Evolutionary conservation across 1,284 basidiomycete species (phyloP).

Genomic region (Trichosporon coremiiforme): DNA sequence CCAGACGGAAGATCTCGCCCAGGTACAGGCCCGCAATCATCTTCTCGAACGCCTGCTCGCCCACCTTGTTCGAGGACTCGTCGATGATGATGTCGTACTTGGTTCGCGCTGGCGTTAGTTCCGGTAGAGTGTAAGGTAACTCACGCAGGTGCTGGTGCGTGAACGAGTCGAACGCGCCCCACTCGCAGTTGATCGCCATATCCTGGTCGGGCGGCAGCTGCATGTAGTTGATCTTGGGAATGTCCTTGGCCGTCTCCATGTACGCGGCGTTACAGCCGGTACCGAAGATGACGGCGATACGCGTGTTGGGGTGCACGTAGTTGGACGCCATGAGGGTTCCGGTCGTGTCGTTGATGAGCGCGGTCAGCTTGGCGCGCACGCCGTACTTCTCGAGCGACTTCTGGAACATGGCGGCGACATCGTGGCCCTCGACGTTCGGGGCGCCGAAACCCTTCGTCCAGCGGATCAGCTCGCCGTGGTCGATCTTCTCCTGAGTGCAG

Average conservation of each 20-base stretch:
- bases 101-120: conserved; percentile 64
- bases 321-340: conserved; percentile 95
- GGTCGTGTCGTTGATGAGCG: conserved; percentile 95
- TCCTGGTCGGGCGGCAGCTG: conserved; percentile 68
- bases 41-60: conserved; percentile 87
- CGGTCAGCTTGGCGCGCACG: conserved; percentile 73
- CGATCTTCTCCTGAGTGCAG: conserved; percentile 87
- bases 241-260: conserved; percentile 83
- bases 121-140: conserved; percentile 21
- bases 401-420: conserved; percentile 91
- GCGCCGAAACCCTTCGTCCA: conserved; percentile 99
- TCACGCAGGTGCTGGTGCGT: conserved; percentile 83
- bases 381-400: conserved; percentile 70
- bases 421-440: conserved; percentile 84
- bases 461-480: conserved; percentile 91
- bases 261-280: conserved; percentile 98
- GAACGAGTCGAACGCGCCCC: conserved; percentile 98
- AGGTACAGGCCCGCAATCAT: conserved; percentile 97
- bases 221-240: conserved; percentile 72
- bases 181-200: conserved; percentile 84
- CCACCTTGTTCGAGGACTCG: conserved; percentile 91
- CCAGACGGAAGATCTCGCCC: conserved; percentile 90
- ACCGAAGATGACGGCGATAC: conserved; percentile 95
- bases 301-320: conserved; percentile 87
- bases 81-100: conserved; percentile 94